Evolutionary conservation across 73 alveolate species (phyloP), one percentile per base, ranked within the genome.

Genomic region (Breviolum minutum): DNA sequence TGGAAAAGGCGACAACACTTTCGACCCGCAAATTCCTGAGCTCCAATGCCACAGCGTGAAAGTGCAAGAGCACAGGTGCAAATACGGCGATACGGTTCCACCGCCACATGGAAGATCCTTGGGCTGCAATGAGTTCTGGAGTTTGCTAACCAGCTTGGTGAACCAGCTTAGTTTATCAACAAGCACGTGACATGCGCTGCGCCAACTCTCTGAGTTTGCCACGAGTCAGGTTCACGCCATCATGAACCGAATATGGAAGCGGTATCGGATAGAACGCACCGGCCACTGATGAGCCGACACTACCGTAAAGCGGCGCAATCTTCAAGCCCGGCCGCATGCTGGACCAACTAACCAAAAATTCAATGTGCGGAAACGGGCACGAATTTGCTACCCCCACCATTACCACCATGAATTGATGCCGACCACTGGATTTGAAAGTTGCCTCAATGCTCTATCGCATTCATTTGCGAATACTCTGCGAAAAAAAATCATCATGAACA

Each of bases 231-330:
- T 14, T 6, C 90, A 81, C 32, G 32, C 71, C 90, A 81, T 81
- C 20, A 48, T 54, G 90, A 10, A 6, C 62, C 17, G 19, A 48
- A 20, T 81, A 81, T 81, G 90, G 90, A 81, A 81, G 40, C 90
- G 90, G 90, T 81, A 81, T 54, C 90, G 90, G 90, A 71, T 81
- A 81, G 22, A 12, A 48, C 90, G 69, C 61, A 10, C 64, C 10
- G 12, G 94, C 60, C 73, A 16, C 22, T 48, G 14, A 48, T 70
- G 69, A 81, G 90, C 90, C 66, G 17, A 81, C 11, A 81, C 90
- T 40, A 40, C 3, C 54, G 54, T 40, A 40, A 40, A 40, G 54
- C 54, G 3, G 54, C 54, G 54, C 54, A 40, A 40, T 40, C 5
- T 40, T 40, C 54, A 40, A 40, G n/a, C 54, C 54, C 54, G 54